Evolutionary conservation across 352 stramenopile species (phyloP), one percentile per base, ranked within the genome.

Genomic region (Globisporangium abappressorium): DNA sequence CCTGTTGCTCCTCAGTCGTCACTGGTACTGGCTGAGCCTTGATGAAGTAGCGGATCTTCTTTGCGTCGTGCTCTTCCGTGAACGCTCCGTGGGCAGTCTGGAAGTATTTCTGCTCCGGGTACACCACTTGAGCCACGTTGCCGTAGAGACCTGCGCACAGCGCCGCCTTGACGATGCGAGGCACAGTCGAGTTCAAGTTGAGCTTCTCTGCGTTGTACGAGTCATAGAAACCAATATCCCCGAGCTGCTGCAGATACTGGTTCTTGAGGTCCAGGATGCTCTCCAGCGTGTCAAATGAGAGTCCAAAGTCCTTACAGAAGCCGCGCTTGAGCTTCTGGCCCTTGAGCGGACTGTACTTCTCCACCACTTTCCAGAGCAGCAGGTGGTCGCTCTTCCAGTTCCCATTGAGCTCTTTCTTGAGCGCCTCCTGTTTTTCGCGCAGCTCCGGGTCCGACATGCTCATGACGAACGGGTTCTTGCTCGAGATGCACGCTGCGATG

Each of bases 41-140:
- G 57, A 97, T 91, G 73, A 97, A 98, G 62, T 98, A 98, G 57
- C 93, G 93, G 30, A 98, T 87, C 68, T 98, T 87, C 74, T 97
- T 97, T 30, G 96, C 93, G 57, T 97, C 85, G 59, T 91, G 90
- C 38, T 97, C 89, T 59, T 97, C 94, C 34, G 95, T 92, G 24
- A 98, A 71, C 12, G 90, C 89, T 60, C 96, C 96, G 69, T 97
- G 91, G 0, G 90, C 88, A 22, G 92, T 90, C 73, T 98, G 93
- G 58, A 97, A 95, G 78, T 98, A 99, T 67, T 98, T 98, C 57
- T 96, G 87, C 56, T 94, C 83, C 11, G 95, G 94, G 70, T 97
- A 94, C 62, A 98, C 78, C 20, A 96, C 88, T 62, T 91, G 75
- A 24, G 82, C 79, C 12, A 96, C 88, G 24, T 96, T 95, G 9